Percentiles rank a stretch among this genome's conserved stretches.
Evolutionary conservation across 176 grass and related monocot genomes (phyloP).

Genomic region (Rhynchospora breviuscula): DNA sequence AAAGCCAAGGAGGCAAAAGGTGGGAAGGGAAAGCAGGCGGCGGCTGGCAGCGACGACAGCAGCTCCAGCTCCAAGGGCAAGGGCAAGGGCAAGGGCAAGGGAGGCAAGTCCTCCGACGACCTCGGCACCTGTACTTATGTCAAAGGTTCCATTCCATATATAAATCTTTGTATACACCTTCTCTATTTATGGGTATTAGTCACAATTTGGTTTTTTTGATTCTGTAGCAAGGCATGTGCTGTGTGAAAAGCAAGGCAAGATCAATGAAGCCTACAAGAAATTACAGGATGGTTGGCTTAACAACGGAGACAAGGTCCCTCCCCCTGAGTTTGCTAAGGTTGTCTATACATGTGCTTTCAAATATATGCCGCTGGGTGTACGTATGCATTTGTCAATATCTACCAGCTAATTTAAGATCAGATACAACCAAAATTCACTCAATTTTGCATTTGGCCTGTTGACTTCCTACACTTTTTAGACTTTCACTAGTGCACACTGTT

Average conservation of each 20-base stretch:
- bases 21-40: slow-evolving; percentile 62
- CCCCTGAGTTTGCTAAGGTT: slow-evolving; percentile 95
- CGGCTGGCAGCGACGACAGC: slow-evolving; percentile 46
- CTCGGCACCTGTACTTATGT: slow-evolving; percentile 94
- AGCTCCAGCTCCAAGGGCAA: slow-evolving; percentile 53
- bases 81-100: slow-evolving; percentile 86
- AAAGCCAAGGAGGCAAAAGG: slow-evolving; percentile 77
- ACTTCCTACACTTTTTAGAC: not conserved
- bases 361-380: no score
- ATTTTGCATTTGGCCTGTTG: not conserved
- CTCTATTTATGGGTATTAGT: no score
- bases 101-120: slow-evolving; percentile 66
- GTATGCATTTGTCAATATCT: no score
- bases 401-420: no score
- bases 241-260: slow-evolving; percentile 96
- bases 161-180: no score
- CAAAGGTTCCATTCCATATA: slow-evolving; percentile 61
- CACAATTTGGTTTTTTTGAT: slow-evolving; percentile 2
- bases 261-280: slow-evolving; percentile 98
- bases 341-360: no score
- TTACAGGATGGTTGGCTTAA: slow-evolving; percentile 85
- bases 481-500: not conserved
- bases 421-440: not conserved
- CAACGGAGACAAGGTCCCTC: slow-evolving; percentile 90
- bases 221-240: slow-evolving; percentile 73